A percentile compares a stretch with the other conserved stretches of the same genome.
Conservation (phyloP, 2,329 filamentous ascomycete species). For the Fulvia fulva region DNA sequence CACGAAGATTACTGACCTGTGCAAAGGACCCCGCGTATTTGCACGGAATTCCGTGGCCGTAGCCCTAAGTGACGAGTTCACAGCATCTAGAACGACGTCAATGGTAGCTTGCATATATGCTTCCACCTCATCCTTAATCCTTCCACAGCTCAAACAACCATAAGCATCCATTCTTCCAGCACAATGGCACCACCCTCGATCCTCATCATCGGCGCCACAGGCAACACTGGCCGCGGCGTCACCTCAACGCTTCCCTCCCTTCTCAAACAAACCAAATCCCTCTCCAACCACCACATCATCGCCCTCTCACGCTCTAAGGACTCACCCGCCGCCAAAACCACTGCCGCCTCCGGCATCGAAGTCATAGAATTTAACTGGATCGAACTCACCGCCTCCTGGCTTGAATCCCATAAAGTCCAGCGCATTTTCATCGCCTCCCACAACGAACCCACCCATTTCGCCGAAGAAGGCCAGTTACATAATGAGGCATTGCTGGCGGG, state of each 20-base stretch:
- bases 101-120: too few relatives aligned
- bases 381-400: slow-evolving; percentile 40
- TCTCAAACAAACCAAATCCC: not conserved
- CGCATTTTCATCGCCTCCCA: slow-evolving; percentile 42
- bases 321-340: slow-evolving; percentile 26
- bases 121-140: too few relatives aligned
- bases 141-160: too few relatives aligned
- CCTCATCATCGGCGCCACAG: slow-evolving; percentile 8
- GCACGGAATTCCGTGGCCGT: too few relatives aligned
- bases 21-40: too few relatives aligned
- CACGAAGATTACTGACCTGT: too few relatives aligned
- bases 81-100: too few relatives aligned
- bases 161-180: too few relatives aligned
- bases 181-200: not conserved
- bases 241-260: not conserved
- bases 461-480: slow-evolving; percentile 40
- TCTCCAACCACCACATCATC: slow-evolving; percentile 27
- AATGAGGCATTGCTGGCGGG: slow-evolving; percentile 35
- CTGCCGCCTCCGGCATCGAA: slow-evolving; percentile 37
- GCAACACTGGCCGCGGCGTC: slow-evolving; percentile 5
- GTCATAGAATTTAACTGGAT: slow-evolving; percentile 37
- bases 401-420: slow-evolving; percentile 35
- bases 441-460: slow-evolving; percentile 37
- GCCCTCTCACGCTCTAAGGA: slow-evolving; percentile 32
- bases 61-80: too few relatives aligned